Evolutionary conservation across 2,329 filamentous ascomycete species (phyloP), one percentile per base, ranked within the genome.

Genomic region (Talaromyces amestolkiae): DNA sequence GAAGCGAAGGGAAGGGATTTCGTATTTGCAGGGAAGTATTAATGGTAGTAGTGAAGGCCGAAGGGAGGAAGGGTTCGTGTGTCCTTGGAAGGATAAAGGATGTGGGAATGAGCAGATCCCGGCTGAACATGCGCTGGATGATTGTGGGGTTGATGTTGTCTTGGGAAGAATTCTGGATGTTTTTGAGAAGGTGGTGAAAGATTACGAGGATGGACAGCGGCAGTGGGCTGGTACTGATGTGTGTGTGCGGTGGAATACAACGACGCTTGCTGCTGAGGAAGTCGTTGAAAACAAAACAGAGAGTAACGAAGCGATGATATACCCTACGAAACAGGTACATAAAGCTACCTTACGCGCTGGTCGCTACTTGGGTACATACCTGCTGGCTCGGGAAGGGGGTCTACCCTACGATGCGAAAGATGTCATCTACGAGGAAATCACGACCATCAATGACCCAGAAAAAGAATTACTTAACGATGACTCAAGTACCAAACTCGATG

Each of bases 61-160:
- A 15, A 85, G 92, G 45, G 80, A 87, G 47, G 82, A 87, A 70
- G 91, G 89, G 0, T 91, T 96, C 71, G 78, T 76, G n/a, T 97
- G 93, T 73, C 90, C 91, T 0, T 89, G 73, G 74, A 67, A 68
- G 45, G 67, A 66, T 37, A 69, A 65, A 33, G 63, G 63, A 53
- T 65, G 63, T 24, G 64, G 53, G 1, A 56, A 76, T 9, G 82
- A 83, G 37, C 56, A 37, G 2, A 96, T 92, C 71, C 78, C 77
- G 15, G 84, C 83, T 66, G 89, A 93, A 64, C 93, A 97, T 78
- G 88, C 92, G 0, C 73, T 89, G 19, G 89, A 84, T 3, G 93
- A 96, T 72, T 96, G 91, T 77, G 86, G 84, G 56, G 79, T 89
- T 8, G 92, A 97, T 78, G 90, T 96, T 43, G 87, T 89, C 1